Evolutionary conservation across 1,139 yeast species (phyloP), one percentile per base, ranked within the genome.

Genomic region (Citeromyces hawaiiensis): DNA sequence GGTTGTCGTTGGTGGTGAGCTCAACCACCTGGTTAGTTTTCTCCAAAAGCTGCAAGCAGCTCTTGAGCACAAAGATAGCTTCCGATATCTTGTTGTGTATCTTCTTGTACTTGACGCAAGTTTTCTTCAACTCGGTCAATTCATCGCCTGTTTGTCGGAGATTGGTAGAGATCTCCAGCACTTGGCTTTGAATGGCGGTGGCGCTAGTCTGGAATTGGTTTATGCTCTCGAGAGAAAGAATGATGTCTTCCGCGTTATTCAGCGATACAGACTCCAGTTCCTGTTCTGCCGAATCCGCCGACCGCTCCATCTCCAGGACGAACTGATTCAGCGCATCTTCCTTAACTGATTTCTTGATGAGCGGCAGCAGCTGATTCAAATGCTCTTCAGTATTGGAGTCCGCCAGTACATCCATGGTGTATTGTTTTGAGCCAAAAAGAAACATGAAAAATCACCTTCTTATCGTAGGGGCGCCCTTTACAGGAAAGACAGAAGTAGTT

Each of bases 11-110:
- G 45, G 76, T 73, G 46, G 87, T 81, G 53, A 87, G 64, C 39
- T 83, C 93, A 54, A 86, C 87, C 40, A 87, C 85, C 51, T 79
- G 82, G 56, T 87, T 88, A 19, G 95, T 83, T 49, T 82, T 70
- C 53, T 88, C 95, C 44, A 91, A 66, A 9, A 88, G 91, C 47
- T 82, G 88, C 29, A 88, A 66, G 50, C 95, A 83, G 43, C 80
- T 66, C 44, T 69, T 77, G 39, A 82, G 67, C 37, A 77, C 71
- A 35, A 69, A 64, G 16, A 67, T 70, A 0, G 87, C 75, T 49
- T 81, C 87, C 38, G 70, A 67, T 45, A 82, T 77, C 50, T 77
- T 75, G 43, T 65, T 60, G 30, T 72, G 63, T 6, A 78, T 70
- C 48, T 76, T 79, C 47, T 77, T 78, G 45, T 71, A 61, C 42